phyloP scores from a whole-genome alignment of 495 filamentous ascomycete species.

The Daldinia caldariorum region DNA sequence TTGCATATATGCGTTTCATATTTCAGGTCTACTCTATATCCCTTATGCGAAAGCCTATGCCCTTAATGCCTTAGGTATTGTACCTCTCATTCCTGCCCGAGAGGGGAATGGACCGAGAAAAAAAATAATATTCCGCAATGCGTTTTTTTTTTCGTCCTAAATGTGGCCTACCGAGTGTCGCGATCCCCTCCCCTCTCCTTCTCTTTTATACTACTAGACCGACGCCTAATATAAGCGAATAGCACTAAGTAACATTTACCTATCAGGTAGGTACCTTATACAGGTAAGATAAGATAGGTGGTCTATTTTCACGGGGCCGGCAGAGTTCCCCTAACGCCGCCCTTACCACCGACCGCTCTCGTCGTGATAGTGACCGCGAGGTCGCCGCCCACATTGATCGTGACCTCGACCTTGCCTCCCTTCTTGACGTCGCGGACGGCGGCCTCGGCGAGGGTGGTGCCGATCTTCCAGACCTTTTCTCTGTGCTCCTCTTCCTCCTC shows the following conservation, averaged over 20 bases:
- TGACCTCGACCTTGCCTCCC: constrained; percentile 91
- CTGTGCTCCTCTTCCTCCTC: constrained; percentile 88
- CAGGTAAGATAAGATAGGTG: not conserved
- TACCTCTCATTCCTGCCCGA: not conserved
- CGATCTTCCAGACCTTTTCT: constrained; percentile 93
- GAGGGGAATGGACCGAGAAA: not conserved
- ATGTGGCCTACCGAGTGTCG: not conserved
- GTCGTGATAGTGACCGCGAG: constrained; percentile 79
- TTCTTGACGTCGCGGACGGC: constrained; percentile 84
- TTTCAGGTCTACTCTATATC: constrained; percentile 18
- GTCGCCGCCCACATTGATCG: constrained; percentile 83
- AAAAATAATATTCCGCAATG: not conserved
- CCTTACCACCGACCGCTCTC: constrained; percentile 86
- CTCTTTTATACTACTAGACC: not conserved
- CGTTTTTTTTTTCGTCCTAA: not conserved
- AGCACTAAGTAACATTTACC: constrained; percentile 4
- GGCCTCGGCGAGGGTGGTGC: constrained; percentile 84
- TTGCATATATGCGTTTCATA: constrained; percentile 1
- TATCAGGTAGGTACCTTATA: too few relatives aligned
- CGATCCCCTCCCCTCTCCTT: not conserved
- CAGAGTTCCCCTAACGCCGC: constrained; percentile 79
- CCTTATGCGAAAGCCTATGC: constrained; percentile 13
- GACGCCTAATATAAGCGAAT: not conserved
- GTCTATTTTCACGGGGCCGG: constrained; percentile 38
- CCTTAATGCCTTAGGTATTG: not conserved